Conservation (phyloP, 345 rosid genomes). For the Firmiana major region DNA sequence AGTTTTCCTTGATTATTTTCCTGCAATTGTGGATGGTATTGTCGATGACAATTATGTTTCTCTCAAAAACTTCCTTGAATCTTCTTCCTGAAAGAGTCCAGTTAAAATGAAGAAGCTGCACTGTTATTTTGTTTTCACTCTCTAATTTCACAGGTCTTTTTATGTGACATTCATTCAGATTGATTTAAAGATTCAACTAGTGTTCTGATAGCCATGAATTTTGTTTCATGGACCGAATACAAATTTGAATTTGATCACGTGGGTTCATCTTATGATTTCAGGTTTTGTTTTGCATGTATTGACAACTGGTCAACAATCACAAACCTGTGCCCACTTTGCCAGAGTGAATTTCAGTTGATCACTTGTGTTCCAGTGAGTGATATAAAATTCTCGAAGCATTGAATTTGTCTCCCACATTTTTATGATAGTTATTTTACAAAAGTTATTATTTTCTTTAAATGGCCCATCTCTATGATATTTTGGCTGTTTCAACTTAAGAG, state of each 20-base stretch:
- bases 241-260: slow-evolving; percentile 17
- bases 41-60: background rate
- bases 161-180: background rate
- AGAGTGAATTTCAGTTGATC: slow-evolving; percentile 88
- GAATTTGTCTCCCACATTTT: background rate
- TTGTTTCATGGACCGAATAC: background rate
- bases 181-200: background rate
- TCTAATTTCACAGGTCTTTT: background rate
- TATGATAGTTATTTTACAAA: background rate
- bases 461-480: background rate
- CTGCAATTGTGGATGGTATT: background rate
- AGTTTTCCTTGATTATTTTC: background rate
- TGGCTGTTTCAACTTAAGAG: slow-evolving; percentile 7
- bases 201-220: background rate
- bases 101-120: background rate
- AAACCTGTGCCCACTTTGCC: slow-evolving; percentile 97
- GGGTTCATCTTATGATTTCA: slow-evolving; percentile 32
- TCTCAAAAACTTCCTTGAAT: background rate
- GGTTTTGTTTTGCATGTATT: slow-evolving; percentile 99
- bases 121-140: too few relatives aligned
- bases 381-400: slow-evolving; percentile 1
- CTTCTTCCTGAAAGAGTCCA: background rate
- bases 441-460: background rate
- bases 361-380: slow-evolving; percentile 94
- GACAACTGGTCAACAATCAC: slow-evolving; percentile 98